Evolutionary conservation across 495 filamentous ascomycete species (phyloP), one percentile per base, ranked within the genome.

Genomic region (Trypethelium eluteriae): DNA sequence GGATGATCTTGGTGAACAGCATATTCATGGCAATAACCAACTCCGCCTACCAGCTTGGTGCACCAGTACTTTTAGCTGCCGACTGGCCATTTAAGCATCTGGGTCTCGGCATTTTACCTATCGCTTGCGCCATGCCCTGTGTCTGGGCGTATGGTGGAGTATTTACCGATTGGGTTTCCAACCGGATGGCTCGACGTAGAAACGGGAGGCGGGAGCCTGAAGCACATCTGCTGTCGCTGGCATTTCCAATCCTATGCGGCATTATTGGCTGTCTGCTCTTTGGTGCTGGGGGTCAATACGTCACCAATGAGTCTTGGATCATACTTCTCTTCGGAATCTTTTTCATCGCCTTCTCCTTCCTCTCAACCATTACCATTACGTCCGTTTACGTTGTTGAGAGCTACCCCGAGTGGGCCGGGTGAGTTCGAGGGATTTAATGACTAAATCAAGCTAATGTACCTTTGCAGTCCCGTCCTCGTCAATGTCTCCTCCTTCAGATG

Each of bases 391-490:
- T 69, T 32, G 71, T 73, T 10, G 68, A 74, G 67, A 73, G 71
- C 66, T 74, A 74, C 47, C 71, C 71, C 46, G 68, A 68, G 68
- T 74, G 72, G 71, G 72, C 71, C 12, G 72, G 72, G 47, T 69
- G 49, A 38, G 67, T 62, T 53, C 25, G 59, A 64, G 57, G 2
- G 6, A 38, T 16, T 56, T 47, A 34, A 59, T 59, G 32, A 36
- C 5, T 59, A 32, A 59, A 59, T 1, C 32, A 5, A 59, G 53
- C 53, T 59, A 59, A 59, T 1, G 25, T 5, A 14, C 2, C 14
- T 3, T 35, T 25, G 47, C 67, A 69, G 67, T 34, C 71, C 70
- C 39, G 72, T 73, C 47, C 69, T 74, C 39, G 72, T 72, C 65
- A 73, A 73, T 41, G 72, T 72, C 47, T 69, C 71, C 32, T 68